Evolutionary conservation across 2,329 filamentous ascomycete species (phyloP).

Genomic region (Verticillium zaregamsianum): DNA sequence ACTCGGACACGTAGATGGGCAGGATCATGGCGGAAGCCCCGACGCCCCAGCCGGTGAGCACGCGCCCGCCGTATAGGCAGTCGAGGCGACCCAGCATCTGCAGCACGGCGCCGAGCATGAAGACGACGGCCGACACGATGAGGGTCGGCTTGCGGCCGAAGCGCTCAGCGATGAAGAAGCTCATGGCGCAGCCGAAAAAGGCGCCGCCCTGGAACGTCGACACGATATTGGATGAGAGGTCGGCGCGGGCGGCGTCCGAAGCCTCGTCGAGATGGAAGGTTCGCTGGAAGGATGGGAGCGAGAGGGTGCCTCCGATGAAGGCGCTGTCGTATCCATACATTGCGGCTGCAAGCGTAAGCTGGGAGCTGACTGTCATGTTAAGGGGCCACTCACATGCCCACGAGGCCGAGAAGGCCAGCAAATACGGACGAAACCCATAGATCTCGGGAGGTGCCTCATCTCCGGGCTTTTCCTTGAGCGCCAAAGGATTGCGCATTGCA

Average conservation of each 20-base stretch:
- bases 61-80: constrained; percentile 53
- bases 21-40: constrained; percentile 47
- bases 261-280: constrained; percentile 12
- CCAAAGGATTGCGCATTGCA: not conserved
- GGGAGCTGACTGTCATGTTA: too few species aligned
- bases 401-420: constrained; percentile 1
- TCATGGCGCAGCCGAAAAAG: constrained; percentile 49
- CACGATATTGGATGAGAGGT: constrained; percentile 24
- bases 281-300: constrained; percentile 16
- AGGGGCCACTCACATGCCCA: not conserved
- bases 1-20: constrained; percentile 55
- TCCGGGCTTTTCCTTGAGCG: not conserved
- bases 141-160: constrained; percentile 50
- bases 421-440: not conserved
- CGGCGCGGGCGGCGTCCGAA: constrained; percentile 7
- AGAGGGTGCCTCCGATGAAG: constrained; percentile 20
- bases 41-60: constrained; percentile 46
- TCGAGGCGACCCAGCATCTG: constrained; percentile 45
- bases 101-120: constrained; percentile 43
- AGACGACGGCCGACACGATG: constrained; percentile 45
- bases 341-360: not conserved
- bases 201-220: constrained; percentile 52
- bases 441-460: constrained; percentile 2
- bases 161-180: constrained; percentile 50
- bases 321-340: constrained; percentile 14